Evolutionary conservation across 441 rosid genomes (phyloP), one percentile per base, ranked within the genome.

Genomic region (Gossypium gossypioides): DNA sequence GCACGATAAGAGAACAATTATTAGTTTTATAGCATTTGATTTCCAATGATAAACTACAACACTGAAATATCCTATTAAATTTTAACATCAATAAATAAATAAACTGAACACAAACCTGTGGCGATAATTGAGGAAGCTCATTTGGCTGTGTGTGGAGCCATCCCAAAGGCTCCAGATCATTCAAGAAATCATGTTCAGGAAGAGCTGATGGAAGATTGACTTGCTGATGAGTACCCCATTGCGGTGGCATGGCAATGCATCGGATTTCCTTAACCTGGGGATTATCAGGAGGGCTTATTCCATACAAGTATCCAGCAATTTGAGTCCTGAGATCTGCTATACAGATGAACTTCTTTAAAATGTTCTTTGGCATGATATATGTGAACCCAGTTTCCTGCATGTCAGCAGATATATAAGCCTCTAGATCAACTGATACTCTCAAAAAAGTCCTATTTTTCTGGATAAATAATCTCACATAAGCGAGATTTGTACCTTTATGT

Each of bases 131-230:
- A 52, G 99, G 98, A 68, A 96, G 97, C 85, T 96, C 99, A 60
- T 93, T 96, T 4, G 98, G 99, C 64, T 96, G 98, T 7, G 99
- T 96, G 84, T 96, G 99, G 91, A 96, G 83, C 98, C 97, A 96
- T 74, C 98, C 99, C 83, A 96, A 59, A 57, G 99, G 99, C 89
- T 96, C 99, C 57, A 96, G 82, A 80, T 93, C 99, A 52, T 82
- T 87, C 19, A 96, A 71, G 83, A 91, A 93, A 60, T 91, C 98
- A 73, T 96, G 97, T 76, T 93, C 97, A 32, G 97, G 98, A 59
- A 96, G 97, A 44, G 93, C 79, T 1, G 91, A 88, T 10, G 99
- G 99, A 48, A 96, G 85, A 78, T 89, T 82, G 72, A 96, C 94
- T 52, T 79, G 88, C 79, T 90, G 98, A 57, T 93, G 97, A 67